These are phyloP conservation scores for Nicotiana attenuata DNA, from an alignment of 257 asterid genomes.

Conservation along the genomic window DNA sequence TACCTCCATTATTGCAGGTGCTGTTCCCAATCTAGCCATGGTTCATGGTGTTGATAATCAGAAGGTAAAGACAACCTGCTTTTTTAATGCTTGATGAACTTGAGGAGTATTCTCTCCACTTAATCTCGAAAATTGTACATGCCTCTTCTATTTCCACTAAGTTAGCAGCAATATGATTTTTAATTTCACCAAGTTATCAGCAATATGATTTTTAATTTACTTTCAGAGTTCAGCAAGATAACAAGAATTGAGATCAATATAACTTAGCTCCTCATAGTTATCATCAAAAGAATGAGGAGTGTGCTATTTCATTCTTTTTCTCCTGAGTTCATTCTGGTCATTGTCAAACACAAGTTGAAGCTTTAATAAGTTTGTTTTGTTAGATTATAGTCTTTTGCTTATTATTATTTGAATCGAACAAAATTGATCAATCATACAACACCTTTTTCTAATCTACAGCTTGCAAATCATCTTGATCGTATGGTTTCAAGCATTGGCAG, in stretches of 20 bases:
- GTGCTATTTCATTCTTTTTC: not conserved
- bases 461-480: conserved; percentile 72
- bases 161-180: not conserved
- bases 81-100: not conserved
- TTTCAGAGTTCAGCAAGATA: not conserved
- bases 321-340: not conserved
- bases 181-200: not conserved
- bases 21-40: conserved; percentile 67
- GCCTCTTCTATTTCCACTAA: not conserved
- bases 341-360: not conserved
- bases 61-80: conserved; percentile 43
- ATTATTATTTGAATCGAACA: not conserved
- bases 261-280: not conserved
- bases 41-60: conserved; percentile 76
- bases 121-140: not conserved
- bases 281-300: not conserved
- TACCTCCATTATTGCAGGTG: conserved; percentile 46
- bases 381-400: not conserved
- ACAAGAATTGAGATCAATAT: not conserved
- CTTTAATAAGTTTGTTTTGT: not conserved
- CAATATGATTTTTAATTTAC: not conserved
- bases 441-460: conserved; percentile 32
- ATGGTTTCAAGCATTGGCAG: conserved; percentile 61
- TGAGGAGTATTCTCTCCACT: not conserved
- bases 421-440: not conserved